phyloP scores from a whole-genome alignment of 352 stramenopile genomes.

The Hyphochytrium catenoides region DNA sequence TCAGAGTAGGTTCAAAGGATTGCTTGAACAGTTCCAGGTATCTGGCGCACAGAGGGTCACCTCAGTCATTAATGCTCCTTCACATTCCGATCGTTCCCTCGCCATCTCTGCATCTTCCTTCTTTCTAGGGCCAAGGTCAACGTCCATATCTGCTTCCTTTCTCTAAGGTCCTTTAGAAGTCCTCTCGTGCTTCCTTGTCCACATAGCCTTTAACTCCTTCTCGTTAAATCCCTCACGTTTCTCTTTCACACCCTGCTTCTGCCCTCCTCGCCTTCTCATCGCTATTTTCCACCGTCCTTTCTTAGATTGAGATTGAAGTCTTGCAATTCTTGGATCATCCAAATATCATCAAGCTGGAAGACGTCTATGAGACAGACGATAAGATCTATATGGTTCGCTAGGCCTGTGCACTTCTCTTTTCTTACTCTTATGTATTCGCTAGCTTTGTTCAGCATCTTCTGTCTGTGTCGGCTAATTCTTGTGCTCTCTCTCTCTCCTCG shows the following conservation, averaged over 20 bases:
- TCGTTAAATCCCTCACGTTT: not conserved
- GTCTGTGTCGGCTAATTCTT: too few species aligned
- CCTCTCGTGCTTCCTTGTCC: too few species aligned
- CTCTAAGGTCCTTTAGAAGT: too few species aligned
- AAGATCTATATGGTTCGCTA: conserved; percentile 51
- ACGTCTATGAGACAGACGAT: conserved; percentile 50
- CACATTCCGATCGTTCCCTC: too few species aligned
- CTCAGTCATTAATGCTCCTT: too few species aligned
- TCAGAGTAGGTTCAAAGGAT: conserved; percentile 34
- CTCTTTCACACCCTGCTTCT: not conserved
- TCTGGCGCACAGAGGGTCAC: too few species aligned
- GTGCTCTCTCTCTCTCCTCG: too few species aligned
- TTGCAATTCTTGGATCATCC: conserved; percentile 58
- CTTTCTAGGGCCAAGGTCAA: not conserved
- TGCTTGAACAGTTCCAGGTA: conserved; percentile 64
- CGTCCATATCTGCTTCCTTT: conserved; percentile 1
- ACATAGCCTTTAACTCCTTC: too few species aligned
- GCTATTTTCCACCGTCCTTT: not conserved
- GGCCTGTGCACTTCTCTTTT: not conserved
- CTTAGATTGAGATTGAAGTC: conserved; percentile 60
- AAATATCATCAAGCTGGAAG: conserved; percentile 69
- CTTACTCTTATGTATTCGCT: too few species aligned
- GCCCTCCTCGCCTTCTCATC: conserved; percentile 2
- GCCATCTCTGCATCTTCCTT: not conserved
- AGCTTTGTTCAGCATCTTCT: too few species aligned